These are phyloP conservation scores for Aspergillus cavernicola DNA, from an alignment of 495 filamentous ascomycete genomes.

Conservation along the genomic window DNA sequence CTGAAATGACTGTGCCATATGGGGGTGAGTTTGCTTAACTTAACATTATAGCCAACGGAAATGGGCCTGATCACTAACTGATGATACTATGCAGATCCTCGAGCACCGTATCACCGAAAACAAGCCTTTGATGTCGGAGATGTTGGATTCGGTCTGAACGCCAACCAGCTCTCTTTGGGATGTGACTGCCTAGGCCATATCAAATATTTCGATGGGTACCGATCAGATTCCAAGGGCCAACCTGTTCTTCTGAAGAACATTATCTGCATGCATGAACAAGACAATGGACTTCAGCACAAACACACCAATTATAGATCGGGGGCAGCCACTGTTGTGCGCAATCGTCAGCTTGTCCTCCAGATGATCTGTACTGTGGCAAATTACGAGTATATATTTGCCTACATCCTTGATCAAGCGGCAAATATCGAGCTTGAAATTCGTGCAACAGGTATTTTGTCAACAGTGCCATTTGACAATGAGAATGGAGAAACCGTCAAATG, in stretches of 20 bases:
- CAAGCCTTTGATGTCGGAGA: slow-evolving; percentile 70
- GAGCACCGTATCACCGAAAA: slow-evolving; percentile 63
- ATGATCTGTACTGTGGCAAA: slow-evolving; percentile 77
- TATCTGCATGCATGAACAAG: slow-evolving; percentile 66
- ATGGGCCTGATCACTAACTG: background rate
- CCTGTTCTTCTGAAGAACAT: slow-evolving; percentile 54
- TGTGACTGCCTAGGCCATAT: slow-evolving; percentile 68
- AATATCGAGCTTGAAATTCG: slow-evolving; percentile 77
- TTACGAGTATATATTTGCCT: slow-evolving; percentile 83
- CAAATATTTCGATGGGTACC: slow-evolving; percentile 58
- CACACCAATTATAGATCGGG: slow-evolving; percentile 65
- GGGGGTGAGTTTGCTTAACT: slow-evolving; percentile 26
- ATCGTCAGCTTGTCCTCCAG: slow-evolving; percentile 62
- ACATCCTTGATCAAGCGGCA: slow-evolving; percentile 81
- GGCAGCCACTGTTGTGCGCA: slow-evolving; percentile 56
- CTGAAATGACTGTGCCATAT: slow-evolving; percentile 70
- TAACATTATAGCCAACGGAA: background rate
- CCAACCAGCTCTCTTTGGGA: slow-evolving; percentile 64
- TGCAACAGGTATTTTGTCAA: slow-evolving; percentile 83
- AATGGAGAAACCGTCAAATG: slow-evolving; percentile 59
- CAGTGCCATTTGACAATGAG: slow-evolving; percentile 67
- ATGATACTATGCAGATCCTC: slow-evolving; percentile 51
- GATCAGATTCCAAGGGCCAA: slow-evolving; percentile 54
- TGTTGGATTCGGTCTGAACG: slow-evolving; percentile 59
- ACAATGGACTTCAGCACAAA: slow-evolving; percentile 62